A percentile compares a stretch with the other conserved stretches of the same genome.
Evolutionary conservation across 176 grass and related monocot genomes (phyloP).

Genomic region (Alopecurus myosuroides): DNA sequence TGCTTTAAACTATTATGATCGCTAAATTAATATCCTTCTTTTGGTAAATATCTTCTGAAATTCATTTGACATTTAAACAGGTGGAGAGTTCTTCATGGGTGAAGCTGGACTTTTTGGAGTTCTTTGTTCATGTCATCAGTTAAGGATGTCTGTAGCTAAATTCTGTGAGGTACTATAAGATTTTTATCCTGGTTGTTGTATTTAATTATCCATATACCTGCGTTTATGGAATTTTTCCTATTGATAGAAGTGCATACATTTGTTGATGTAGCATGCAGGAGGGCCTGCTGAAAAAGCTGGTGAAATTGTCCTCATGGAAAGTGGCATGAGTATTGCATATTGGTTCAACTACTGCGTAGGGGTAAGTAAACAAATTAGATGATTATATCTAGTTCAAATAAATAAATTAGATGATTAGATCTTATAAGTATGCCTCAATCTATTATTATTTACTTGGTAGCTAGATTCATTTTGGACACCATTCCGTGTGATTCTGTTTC

Average conservation of each 20-base stretch:
- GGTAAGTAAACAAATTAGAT: conserved; percentile 56
- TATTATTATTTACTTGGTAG: background rate
- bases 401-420: conserved; percentile 10
- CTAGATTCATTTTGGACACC: background rate
- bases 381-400: background rate
- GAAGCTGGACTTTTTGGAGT: conserved; percentile 68
- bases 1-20: background rate
- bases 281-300: conserved; percentile 62
- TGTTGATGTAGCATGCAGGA: conserved; percentile 77
- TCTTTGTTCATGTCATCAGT: conserved; percentile 65
- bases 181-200: background rate
- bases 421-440: background rate
- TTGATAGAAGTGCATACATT: conserved; percentile 22
- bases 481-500: background rate
- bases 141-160: conserved; percentile 81
- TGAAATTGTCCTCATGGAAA: conserved; percentile 79
- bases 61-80: conserved; percentile 38
- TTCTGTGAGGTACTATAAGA: conserved; percentile 79
- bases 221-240: background rate
- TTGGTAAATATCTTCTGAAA: conserved; percentile 13
- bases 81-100: conserved; percentile 71
- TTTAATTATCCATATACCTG: background rate
- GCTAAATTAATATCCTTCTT: background rate
- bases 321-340: conserved; percentile 80
- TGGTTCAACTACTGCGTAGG: conserved; percentile 70